Percentiles rank a stretch among this genome's conserved stretches.
Conservation (phyloP, 179 eudicot species). For the Camellia oleifera region DNA sequence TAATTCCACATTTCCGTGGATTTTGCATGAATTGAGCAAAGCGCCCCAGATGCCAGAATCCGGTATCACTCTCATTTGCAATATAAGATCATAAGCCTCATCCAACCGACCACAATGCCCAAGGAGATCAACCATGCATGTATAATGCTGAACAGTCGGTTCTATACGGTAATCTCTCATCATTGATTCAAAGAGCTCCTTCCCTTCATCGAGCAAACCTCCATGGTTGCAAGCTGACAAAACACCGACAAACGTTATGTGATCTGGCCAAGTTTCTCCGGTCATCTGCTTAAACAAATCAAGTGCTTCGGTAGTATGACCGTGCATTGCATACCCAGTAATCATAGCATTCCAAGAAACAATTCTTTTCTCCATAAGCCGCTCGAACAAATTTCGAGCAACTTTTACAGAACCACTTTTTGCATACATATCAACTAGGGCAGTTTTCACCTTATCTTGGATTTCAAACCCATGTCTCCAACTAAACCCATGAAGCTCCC, state of each 20-base stretch:
- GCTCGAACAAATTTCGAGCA: slow-evolving; percentile 59
- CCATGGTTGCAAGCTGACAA: slow-evolving; percentile 86
- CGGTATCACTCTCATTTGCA: slow-evolving; percentile 58
- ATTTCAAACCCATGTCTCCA: slow-evolving; percentile 67
- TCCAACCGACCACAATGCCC: slow-evolving; percentile 64
- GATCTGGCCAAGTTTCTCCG: slow-evolving; percentile 50
- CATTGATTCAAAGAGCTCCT: slow-evolving; percentile 58
- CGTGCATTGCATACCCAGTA: slow-evolving; percentile 78
- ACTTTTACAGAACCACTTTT: slow-evolving; percentile 61
- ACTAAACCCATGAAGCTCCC: slow-evolving; percentile 77
- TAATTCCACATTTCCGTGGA: slow-evolving; percentile 64
- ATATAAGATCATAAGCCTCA: slow-evolving; percentile 61
- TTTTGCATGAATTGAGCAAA: slow-evolving; percentile 72
- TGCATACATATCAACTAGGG: slow-evolving; percentile 79
- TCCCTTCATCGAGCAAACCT: slow-evolving; percentile 60
- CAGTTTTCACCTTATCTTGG: slow-evolving; percentile 72
- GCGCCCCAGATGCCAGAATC: slow-evolving; percentile 86
- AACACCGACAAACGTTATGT: slow-evolving; percentile 79
- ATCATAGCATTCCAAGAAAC: slow-evolving; percentile 91
- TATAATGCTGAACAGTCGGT: slow-evolving; percentile 79
- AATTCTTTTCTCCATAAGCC: slow-evolving; percentile 43
- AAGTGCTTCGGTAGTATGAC: slow-evolving; percentile 58
- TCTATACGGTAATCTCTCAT: slow-evolving; percentile 41
- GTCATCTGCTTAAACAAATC: slow-evolving; percentile 54
- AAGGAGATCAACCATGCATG: slow-evolving; percentile 83